Percentiles rank a stretch among this genome's conserved stretches.
Conservation (phyloP, 495 filamentous ascomycete species). For the Penicillium herquei region DNA sequence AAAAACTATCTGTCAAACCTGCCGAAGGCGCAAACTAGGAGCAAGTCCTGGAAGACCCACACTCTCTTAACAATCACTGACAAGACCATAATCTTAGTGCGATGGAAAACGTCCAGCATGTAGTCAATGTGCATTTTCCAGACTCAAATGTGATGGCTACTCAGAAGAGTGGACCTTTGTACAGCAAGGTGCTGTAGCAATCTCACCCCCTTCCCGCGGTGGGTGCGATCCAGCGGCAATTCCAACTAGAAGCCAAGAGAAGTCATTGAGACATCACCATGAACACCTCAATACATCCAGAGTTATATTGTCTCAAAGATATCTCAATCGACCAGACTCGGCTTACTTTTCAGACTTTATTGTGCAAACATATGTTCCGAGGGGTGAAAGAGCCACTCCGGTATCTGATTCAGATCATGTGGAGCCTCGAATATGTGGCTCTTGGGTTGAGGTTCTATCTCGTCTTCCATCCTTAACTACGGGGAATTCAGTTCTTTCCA, state of each 20-base stretch:
- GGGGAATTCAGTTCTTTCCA: slow-evolving; percentile 13
- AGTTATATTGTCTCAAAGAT: neutral
- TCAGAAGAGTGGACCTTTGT: slow-evolving; percentile 21
- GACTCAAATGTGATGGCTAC: slow-evolving; percentile 19
- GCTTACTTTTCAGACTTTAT: slow-evolving; percentile 1
- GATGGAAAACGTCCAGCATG: slow-evolving; percentile 25
- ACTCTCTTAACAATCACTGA: neutral
- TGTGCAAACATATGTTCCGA: slow-evolving; percentile 13
- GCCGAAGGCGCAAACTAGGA: slow-evolving; percentile 24
- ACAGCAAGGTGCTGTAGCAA: neutral
- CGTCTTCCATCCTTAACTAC: slow-evolving; percentile 12
- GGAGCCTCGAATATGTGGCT: slow-evolving; percentile 34
- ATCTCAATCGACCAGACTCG: neutral
- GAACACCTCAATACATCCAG: neutral
- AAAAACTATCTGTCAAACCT: slow-evolving; percentile 22
- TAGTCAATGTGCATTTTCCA: slow-evolving; percentile 20
- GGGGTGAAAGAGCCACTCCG: neutral
- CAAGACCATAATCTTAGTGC: slow-evolving; percentile 12
- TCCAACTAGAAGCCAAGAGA: neutral
- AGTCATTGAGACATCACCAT: neutral
- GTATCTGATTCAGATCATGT: neutral
- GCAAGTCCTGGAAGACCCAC: slow-evolving; percentile 8
- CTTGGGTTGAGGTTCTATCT: slow-evolving; percentile 38
- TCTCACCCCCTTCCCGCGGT: neutral
- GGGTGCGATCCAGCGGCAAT: neutral